These are phyloP conservation scores for Aspergillus aculeatus DNA, from an alignment of 2,329 filamentous ascomycete genomes.

Conservation along the genomic window DNA sequence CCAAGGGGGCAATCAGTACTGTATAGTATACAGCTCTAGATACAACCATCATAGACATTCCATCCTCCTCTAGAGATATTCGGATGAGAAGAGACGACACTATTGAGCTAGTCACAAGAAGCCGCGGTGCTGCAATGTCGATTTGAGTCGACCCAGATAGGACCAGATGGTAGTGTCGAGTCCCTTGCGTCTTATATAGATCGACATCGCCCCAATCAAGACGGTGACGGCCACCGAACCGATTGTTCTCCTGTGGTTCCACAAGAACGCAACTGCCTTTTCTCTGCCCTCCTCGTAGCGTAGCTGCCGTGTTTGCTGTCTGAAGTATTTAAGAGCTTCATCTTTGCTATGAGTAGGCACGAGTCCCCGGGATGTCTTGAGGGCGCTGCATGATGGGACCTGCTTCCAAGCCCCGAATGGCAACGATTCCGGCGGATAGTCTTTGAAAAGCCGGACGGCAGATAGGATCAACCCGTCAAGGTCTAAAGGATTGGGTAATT, in stretches of 20 bases:
- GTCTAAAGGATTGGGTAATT: conserved; percentile 77
- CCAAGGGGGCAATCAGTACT: background rate
- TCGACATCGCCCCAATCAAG: conserved; percentile 64
- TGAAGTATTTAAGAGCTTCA: conserved; percentile 68
- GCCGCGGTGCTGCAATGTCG: conserved; percentile 20
- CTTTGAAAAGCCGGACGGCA: conserved; percentile 62
- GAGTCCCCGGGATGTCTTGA: conserved; percentile 72
- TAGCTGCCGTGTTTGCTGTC: conserved; percentile 71
- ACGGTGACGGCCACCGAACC: conserved; percentile 64
- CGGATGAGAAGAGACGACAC: background rate
- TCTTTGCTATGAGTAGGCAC: conserved; percentile 58
- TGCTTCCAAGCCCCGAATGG: conserved; percentile 63
- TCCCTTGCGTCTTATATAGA: conserved; percentile 60
- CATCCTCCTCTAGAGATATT: background rate
- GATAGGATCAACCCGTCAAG: conserved; percentile 72
- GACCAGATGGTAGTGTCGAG: conserved; percentile 36
- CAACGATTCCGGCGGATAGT: conserved; percentile 70
- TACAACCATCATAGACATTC: background rate
- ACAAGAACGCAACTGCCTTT: conserved; percentile 52
- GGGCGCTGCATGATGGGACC: conserved; percentile 73
- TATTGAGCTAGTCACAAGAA: conserved; percentile 6
- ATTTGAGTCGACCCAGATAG: conserved; percentile 30
- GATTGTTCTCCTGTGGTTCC: conserved; percentile 65
- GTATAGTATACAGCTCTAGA: background rate
- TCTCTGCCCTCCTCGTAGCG: conserved; percentile 60